These are phyloP conservation scores for Tetrahymena borealis DNA, from an alignment of 73 alveolate species.

Conservation along the genomic window DNA sequence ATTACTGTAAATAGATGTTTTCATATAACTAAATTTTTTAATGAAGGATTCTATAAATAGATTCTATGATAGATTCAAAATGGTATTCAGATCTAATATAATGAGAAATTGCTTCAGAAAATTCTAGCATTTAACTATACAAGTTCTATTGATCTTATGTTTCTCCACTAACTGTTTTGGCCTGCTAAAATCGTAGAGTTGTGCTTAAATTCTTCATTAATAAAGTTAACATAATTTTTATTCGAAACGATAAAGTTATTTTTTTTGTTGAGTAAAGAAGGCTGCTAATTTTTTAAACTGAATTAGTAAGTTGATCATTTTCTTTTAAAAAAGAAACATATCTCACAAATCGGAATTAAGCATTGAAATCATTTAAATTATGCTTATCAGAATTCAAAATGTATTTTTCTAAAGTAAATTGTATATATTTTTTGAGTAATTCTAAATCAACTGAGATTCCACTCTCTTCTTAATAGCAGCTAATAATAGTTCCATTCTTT, in stretches of 20 bases:
- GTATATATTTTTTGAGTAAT: neutral
- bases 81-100: neutral
- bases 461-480: neutral
- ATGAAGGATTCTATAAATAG: neutral
- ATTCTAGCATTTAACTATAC: neutral
- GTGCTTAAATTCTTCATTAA: neutral
- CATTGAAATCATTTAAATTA: neutral
- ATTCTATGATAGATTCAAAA: neutral
- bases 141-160: neutral
- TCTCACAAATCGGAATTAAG: neutral
- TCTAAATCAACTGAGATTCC: neutral
- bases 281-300: neutral
- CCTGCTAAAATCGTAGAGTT: neutral
- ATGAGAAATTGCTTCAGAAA: neutral
- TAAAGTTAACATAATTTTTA: neutral
- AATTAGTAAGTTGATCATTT: neutral
- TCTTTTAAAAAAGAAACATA: neutral
- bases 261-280: neutral
- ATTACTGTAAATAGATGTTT: neutral
- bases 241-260: neutral
- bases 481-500: neutral
- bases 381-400: neutral
- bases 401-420: neutral
- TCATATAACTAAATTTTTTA: neutral
- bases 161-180: neutral